Evolutionary conservation across 2,329 filamentous ascomycete genomes (phyloP).

Genomic region (Sclerotinia subarctica): DNA sequence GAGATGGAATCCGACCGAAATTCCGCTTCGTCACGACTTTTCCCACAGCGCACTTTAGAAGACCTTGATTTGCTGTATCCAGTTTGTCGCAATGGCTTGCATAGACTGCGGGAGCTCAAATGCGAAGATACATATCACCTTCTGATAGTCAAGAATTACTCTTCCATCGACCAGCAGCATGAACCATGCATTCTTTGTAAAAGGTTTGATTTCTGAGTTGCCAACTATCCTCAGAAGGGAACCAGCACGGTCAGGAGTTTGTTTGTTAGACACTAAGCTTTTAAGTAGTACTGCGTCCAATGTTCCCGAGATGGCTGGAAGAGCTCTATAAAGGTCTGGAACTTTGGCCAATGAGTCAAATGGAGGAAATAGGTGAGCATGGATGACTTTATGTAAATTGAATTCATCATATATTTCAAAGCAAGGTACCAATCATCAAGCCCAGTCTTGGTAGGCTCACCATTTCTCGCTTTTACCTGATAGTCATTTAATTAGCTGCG

Average conservation of each 20-base stretch:
- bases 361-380: not conserved
- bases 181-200: not conserved
- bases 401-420: not conserved
- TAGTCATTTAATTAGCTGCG: not conserved
- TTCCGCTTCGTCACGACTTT: no score
- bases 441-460: not conserved
- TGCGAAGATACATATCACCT: not conserved
- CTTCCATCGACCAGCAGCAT: not conserved
- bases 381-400: not conserved
- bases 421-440: not conserved
- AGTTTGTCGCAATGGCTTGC: not conserved
- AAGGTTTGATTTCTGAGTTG: not conserved
- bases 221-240: not conserved
- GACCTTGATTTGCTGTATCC: not conserved
- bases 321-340: not conserved
- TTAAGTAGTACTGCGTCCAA: not conserved
- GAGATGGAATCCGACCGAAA: no score
- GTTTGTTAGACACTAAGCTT: not conserved
- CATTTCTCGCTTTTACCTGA: not conserved
- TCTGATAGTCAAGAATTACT: not conserved
- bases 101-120: not conserved
- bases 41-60: rapidly evolving
- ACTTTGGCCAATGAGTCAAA: not conserved
- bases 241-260: not conserved
- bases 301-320: not conserved